phyloP scores from a whole-genome alignment of 192 early-diverging fungal species.

The Helicostylum pulchrum region DNA sequence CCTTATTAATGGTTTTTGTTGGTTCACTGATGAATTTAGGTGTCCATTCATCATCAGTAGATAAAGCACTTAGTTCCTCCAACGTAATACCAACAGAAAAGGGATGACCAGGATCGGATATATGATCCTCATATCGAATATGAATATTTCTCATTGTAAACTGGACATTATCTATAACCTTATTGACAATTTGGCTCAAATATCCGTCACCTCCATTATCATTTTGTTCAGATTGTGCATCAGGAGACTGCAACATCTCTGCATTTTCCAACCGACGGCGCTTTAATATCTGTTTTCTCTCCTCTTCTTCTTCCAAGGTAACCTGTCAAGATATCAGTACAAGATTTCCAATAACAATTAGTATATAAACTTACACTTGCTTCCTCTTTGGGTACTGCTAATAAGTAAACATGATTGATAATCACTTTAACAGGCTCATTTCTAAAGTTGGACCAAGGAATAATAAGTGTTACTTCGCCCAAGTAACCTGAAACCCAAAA shows the following conservation, averaged over 20 bases:
- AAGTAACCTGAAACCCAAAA: slow-evolving; percentile 58
- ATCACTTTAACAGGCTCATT: slow-evolving; percentile 75
- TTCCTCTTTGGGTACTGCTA: slow-evolving; percentile 64
- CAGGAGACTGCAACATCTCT: slow-evolving; percentile 43
- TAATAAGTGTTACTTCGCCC: slow-evolving; percentile 76
- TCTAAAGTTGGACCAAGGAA: slow-evolving; percentile 88
- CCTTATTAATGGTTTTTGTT: slow-evolving; percentile 68
- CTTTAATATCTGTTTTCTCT: slow-evolving; percentile 65
- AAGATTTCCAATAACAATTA: no score
- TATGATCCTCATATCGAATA: slow-evolving; percentile 79
- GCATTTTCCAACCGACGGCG: slow-evolving; percentile 62
- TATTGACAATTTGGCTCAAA: slow-evolving; percentile 70
- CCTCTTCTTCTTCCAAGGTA: slow-evolving; percentile 58
- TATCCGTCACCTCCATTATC: slow-evolving; percentile 53
- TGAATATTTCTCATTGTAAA: slow-evolving; percentile 83
- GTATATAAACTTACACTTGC: slow-evolving; percentile 43
- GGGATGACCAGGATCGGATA: slow-evolving; percentile 62
- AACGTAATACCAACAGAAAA: slow-evolving; percentile 80
- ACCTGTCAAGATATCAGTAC: slow-evolving; percentile 2
- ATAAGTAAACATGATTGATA: slow-evolving; percentile 72
- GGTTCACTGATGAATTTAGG: slow-evolving; percentile 67
- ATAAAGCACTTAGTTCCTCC: slow-evolving; percentile 75
- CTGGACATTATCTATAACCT: slow-evolving; percentile 88
- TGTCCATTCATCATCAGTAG: slow-evolving; percentile 72
- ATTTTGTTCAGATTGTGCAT: slow-evolving; percentile 9